These are phyloP conservation scores for Ascomycota sp. DNA, from an alignment of 2,329 filamentous ascomycete species.

Conservation along the genomic window DNA sequence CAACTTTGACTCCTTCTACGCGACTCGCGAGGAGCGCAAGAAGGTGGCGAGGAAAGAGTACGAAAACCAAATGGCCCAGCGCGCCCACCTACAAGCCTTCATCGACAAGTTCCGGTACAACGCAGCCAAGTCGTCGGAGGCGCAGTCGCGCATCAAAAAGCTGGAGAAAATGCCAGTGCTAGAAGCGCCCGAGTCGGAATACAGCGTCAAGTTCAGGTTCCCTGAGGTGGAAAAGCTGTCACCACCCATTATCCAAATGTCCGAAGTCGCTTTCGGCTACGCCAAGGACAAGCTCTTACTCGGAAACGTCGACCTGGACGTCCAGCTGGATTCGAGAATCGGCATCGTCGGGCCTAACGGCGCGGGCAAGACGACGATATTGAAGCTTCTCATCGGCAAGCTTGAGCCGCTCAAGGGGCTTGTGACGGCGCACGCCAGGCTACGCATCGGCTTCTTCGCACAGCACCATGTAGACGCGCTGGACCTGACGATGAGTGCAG, in stretches of 20 bases:
- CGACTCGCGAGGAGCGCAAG: conserved; percentile 86
- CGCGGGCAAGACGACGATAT: conserved; percentile 93
- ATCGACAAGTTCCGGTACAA: conserved; percentile 99
- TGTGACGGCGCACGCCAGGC: conserved; percentile 71
- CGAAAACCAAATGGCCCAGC: conserved; percentile 90
- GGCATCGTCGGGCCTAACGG: conserved; percentile 99
- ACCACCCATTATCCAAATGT: conserved; percentile 95
- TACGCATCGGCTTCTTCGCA: conserved; percentile 90
- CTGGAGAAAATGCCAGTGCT: conserved; percentile 90
- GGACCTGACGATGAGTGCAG: conserved; percentile 72
- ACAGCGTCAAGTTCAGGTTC: conserved; percentile 92
- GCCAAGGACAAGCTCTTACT: conserved; percentile 59
- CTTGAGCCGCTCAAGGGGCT: conserved; percentile 57
- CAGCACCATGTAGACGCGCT: conserved; percentile 96
- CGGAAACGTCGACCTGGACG: conserved; percentile 76
- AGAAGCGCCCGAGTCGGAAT: conserved; percentile 77
- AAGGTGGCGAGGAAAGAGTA: conserved; percentile 96
- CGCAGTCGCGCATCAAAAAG: conserved; percentile 97
- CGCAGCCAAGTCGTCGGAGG: conserved; percentile 93
- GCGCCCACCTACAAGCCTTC: conserved; percentile 87
- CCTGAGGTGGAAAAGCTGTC: conserved; percentile 95
- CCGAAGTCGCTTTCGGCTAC: conserved; percentile 80
- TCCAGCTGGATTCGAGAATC: conserved; percentile 93
- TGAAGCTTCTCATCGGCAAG: conserved; percentile 88
- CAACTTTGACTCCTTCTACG: conserved; percentile 95